These are phyloP conservation scores for Tylopilus sp. DNA, from an alignment of 1,284 basidiomycete genomes.

Conservation along the genomic window DNA sequence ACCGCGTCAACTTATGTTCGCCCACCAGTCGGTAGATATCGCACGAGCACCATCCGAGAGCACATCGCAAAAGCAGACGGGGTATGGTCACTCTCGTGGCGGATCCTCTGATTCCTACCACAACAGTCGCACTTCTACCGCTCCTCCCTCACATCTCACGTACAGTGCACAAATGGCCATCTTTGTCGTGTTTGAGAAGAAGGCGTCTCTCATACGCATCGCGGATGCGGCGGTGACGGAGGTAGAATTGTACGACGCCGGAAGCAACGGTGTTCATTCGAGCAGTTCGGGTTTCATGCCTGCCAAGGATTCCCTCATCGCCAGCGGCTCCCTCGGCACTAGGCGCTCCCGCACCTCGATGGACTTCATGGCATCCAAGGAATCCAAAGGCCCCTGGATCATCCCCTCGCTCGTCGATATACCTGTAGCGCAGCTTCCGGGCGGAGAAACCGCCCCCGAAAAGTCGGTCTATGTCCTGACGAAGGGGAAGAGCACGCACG, in stretches of 20 bases:
- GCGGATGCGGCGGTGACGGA: slow-evolving; percentile 76
- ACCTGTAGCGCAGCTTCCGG: slow-evolving; percentile 33
- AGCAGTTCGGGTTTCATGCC: slow-evolving; percentile 22
- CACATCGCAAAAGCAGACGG: slow-evolving; percentile 26
- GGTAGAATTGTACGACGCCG: slow-evolving; percentile 61
- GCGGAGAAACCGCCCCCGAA: slow-evolving; percentile 19
- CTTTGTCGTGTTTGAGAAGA: slow-evolving; percentile 80
- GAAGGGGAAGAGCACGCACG: slow-evolving; percentile 62
- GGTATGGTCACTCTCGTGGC: slow-evolving; percentile 23
- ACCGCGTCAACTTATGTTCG: slow-evolving; percentile 61
- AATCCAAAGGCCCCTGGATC: slow-evolving; percentile 52
- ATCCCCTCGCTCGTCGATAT: slow-evolving; percentile 50
- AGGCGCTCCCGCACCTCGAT: slow-evolving; percentile 53
- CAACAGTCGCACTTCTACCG: slow-evolving; percentile 19
- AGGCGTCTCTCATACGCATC: slow-evolving; percentile 72
- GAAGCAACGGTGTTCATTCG: slow-evolving; percentile 27
- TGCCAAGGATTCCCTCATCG: slow-evolving; percentile 23
- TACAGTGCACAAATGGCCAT: slow-evolving; percentile 69
- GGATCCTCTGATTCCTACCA: slow-evolving; percentile 24
- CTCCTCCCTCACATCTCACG: slow-evolving; percentile 33
- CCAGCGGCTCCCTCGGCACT: slow-evolving; percentile 14
- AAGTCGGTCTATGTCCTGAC: slow-evolving; percentile 61
- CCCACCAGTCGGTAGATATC: slow-evolving; percentile 62
- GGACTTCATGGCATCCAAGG: slow-evolving; percentile 45
- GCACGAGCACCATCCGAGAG: slow-evolving; percentile 45